Percentiles rank a stretch among this genome's conserved stretches.
Evolutionary conservation across 768 basidiomycete genomes (phyloP).

Genomic region (Thelephora ganbajun): DNA sequence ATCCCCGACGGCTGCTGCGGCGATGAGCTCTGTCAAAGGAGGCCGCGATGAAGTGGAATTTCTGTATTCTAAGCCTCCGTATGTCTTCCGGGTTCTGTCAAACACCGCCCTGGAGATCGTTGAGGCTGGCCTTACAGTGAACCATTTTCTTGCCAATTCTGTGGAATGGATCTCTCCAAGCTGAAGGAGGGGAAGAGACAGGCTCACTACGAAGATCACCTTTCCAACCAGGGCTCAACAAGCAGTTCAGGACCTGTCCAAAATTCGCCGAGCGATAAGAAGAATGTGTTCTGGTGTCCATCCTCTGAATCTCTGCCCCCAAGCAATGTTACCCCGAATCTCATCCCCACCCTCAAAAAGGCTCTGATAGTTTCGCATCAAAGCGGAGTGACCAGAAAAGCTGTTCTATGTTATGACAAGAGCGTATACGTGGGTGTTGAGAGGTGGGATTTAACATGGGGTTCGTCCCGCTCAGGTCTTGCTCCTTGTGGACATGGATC

Average conservation of each 20-base stretch:
- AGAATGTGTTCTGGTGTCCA: slow-evolving; percentile 56
- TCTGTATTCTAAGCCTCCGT: slow-evolving; percentile 5
- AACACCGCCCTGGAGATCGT: too few species aligned
- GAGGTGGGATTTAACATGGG: slow-evolving; percentile 54
- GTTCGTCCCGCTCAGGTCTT: slow-evolving; percentile 12
- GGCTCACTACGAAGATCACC: slow-evolving; percentile 44
- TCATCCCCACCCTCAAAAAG: slow-evolving; percentile 49
- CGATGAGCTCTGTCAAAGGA: background rate
- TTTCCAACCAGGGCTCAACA: slow-evolving; percentile 12
- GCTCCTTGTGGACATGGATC: slow-evolving; percentile 39
- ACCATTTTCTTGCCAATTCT: slow-evolving; percentile 34
- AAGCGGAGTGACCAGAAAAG: slow-evolving; percentile 35
- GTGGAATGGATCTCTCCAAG: slow-evolving; percentile 25
- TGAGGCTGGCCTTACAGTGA: slow-evolving; percentile 2
- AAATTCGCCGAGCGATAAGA: background rate
- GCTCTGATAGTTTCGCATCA: slow-evolving; percentile 37
- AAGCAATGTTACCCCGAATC: slow-evolving; percentile 24
- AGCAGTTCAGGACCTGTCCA: background rate
- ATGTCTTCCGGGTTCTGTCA: background rate
- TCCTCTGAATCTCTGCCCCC: slow-evolving; percentile 7
- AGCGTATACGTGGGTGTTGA: slow-evolving; percentile 47
- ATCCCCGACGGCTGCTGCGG: background rate
- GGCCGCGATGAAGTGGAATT: slow-evolving; percentile 10
- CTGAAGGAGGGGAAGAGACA: slow-evolving; percentile 26
- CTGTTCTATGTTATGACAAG: slow-evolving; percentile 48